Evolutionary conservation across 1,284 basidiomycete genomes (phyloP).

Genomic region (Leccinum pachyderme): DNA sequence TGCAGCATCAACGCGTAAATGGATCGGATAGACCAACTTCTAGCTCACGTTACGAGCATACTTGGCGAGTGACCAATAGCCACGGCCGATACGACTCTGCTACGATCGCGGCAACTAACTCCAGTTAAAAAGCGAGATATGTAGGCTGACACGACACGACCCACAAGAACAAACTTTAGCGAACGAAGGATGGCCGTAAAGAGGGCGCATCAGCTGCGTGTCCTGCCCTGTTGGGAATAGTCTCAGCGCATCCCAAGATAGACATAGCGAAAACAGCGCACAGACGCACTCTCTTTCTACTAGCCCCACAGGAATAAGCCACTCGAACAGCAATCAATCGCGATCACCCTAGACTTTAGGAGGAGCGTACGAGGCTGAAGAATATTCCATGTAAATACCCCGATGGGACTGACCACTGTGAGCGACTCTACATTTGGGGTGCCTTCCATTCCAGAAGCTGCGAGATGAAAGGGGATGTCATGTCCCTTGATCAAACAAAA

Average conservation of each 20-base stretch:
- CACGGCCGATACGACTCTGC: slow-evolving; percentile 7
- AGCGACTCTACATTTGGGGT: slow-evolving; percentile 14
- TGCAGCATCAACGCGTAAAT: slow-evolving; percentile 7
- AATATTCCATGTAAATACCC: slow-evolving; percentile 18
- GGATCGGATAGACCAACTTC: slow-evolving; percentile 9
- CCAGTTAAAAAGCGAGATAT: slow-evolving; percentile 21
- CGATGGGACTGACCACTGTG: slow-evolving; percentile 12
- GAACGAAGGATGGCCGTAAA: slow-evolving; percentile 29
- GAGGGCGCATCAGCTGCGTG: slow-evolving; percentile 36
- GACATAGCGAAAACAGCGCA: slow-evolving; percentile 19
- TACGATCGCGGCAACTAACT: slow-evolving; percentile 7
- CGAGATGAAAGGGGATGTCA: slow-evolving; percentile 29
- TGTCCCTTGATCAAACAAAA: slow-evolving; percentile 31
- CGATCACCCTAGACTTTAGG: not conserved
- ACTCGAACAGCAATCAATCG: slow-evolving; percentile 7
- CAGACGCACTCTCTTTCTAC: slow-evolving; percentile 1
- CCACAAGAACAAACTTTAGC: slow-evolving; percentile 8
- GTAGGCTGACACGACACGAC: slow-evolving; percentile 11
- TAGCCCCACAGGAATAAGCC: slow-evolving; percentile 4
- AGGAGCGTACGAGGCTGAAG: slow-evolving; percentile 7
- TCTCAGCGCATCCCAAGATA: slow-evolving; percentile 16
- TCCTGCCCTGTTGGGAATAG: slow-evolving; percentile 16
- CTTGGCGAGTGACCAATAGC: slow-evolving; percentile 8
- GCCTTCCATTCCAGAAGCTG: slow-evolving; percentile 36
- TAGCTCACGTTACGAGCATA: slow-evolving; percentile 17